phyloP scores from a whole-genome alignment of 1,139 yeast genomes.

The Lizanozyma gosingica region DNA sequence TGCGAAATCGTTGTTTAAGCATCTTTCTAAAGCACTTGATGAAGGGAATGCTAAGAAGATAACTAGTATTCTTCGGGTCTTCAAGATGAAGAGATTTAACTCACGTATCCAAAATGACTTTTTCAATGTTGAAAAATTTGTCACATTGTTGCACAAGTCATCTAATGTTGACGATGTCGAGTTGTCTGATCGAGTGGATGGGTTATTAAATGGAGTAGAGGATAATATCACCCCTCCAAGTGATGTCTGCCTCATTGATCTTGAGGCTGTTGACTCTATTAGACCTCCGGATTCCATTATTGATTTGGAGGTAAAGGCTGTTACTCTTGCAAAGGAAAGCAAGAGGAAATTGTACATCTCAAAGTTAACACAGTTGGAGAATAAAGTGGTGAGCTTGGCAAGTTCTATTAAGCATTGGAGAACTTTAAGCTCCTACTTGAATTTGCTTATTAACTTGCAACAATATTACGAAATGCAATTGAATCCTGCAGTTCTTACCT shows the following conservation, averaged over 20 bases:
- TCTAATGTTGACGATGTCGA: constrained; percentile 50
- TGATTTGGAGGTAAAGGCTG: constrained; percentile 46
- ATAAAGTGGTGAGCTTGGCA: constrained; percentile 30
- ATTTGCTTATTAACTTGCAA: constrained; percentile 47
- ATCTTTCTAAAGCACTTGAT: constrained; percentile 44
- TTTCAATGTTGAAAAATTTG: constrained; percentile 37
- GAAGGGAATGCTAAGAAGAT: constrained; percentile 48
- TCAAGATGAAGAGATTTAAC: constrained; percentile 44
- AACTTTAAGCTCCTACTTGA: constrained; percentile 44
- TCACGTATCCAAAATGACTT: constrained; percentile 51
- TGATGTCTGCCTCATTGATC: constrained; percentile 46
- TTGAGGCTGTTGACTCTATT: constrained; percentile 37
- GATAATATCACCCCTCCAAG: constrained; percentile 49
- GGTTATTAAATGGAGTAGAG: constrained; percentile 39
- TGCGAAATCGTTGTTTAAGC: constrained; percentile 39
- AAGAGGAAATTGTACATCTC: constrained; percentile 40
- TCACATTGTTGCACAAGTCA: constrained; percentile 46
- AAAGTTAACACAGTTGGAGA: constrained; percentile 35
- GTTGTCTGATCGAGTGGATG: constrained; percentile 43
- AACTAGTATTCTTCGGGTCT: constrained; percentile 58
- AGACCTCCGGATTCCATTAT: constrained; percentile 56
- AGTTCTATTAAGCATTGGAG: constrained; percentile 59
- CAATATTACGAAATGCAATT: constrained; percentile 44
- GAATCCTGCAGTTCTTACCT: constrained; percentile 31
- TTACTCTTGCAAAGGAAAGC: constrained; percentile 48